Percentiles rank a stretch among this genome's conserved stretches.
Evolutionary conservation across 305 asterid species (phyloP).

Genomic region (Ruellia speciosa): DNA sequence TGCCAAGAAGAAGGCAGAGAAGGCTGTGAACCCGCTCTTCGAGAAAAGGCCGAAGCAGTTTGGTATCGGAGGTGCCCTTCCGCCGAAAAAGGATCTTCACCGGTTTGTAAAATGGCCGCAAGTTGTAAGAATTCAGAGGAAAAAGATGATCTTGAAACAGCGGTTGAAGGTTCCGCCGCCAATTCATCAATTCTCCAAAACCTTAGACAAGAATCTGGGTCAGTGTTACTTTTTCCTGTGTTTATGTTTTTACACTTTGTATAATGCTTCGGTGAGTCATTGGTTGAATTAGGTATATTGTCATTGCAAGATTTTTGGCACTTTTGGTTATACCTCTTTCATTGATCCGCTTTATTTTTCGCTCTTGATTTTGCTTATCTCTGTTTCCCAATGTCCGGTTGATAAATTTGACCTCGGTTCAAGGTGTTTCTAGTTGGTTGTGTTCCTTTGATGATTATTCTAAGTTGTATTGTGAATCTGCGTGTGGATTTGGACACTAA

Average conservation of each 20-base stretch:
- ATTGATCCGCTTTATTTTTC: too few relatives aligned
- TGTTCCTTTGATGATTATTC: too few relatives aligned
- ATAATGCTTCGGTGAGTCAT: neutral
- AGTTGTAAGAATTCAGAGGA: constrained; percentile 69
- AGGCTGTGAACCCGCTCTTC: constrained; percentile 67
- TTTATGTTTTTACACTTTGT: neutral
- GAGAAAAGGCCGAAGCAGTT: constrained; percentile 86
- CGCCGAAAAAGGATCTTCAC: constrained; percentile 78
- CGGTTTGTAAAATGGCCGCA: constrained; percentile 78
- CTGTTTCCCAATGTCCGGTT: too few relatives aligned
- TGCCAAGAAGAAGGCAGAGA: constrained; percentile 59
- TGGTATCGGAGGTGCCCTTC: constrained; percentile 82
- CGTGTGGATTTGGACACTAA: too few relatives aligned
- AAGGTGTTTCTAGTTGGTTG: too few relatives aligned
- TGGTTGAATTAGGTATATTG: neutral
- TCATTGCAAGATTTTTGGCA: neutral
- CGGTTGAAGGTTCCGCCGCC: constrained; percentile 90
- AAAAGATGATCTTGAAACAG: constrained; percentile 73
- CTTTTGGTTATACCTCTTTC: neutral
- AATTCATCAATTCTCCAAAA: constrained; percentile 79
- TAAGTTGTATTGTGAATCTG: too few relatives aligned
- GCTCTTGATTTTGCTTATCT: too few relatives aligned
- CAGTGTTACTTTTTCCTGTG: neutral
- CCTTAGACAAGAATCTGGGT: constrained; percentile 85
- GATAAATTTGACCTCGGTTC: too few relatives aligned